Evolutionary conservation across 73 alveolate genomes (phyloP).

Genomic region (Stentor roeselii): DNA sequence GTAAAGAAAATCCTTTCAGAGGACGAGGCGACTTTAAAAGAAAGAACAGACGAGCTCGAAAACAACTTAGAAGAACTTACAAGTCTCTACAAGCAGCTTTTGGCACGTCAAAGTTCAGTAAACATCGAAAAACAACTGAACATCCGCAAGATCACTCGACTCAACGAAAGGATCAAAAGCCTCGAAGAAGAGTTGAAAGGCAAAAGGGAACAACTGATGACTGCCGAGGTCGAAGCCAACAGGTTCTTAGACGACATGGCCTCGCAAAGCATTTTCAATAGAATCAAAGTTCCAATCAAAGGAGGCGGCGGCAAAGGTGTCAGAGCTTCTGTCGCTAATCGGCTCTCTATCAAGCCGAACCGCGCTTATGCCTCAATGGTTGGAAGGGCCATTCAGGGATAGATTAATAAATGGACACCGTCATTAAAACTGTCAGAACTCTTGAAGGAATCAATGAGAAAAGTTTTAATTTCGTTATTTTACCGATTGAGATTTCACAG

Average conservation of each 20-base stretch:
- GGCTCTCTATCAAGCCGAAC: background rate
- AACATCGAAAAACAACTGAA: background rate
- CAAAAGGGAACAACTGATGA: background rate
- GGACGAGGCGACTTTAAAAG: background rate
- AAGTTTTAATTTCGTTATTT: too few relatives aligned
- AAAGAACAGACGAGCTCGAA: background rate
- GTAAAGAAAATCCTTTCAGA: background rate
- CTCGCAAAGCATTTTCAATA: background rate
- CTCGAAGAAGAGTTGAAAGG: background rate
- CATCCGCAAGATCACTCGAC: background rate
- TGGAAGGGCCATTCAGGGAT: too few relatives aligned
- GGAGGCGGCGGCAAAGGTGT: conserved; percentile 7
- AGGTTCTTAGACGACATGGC: background rate
- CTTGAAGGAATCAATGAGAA: too few relatives aligned
- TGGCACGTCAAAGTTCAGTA: background rate
- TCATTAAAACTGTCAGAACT: too few relatives aligned
- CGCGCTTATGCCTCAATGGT: background rate
- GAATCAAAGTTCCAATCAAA: conserved; percentile 5
- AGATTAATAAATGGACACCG: too few relatives aligned
- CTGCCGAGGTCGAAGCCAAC: background rate
- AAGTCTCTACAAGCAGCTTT: background rate
- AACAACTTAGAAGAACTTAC: conserved; percentile 13
- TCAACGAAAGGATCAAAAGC: background rate
- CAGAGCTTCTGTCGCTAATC: conserved; percentile 3
- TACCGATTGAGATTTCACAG: too few relatives aligned